Evolutionary conservation across 2,329 filamentous ascomycete genomes (phyloP).

Genomic region (Bipolaris zeicola): DNA sequence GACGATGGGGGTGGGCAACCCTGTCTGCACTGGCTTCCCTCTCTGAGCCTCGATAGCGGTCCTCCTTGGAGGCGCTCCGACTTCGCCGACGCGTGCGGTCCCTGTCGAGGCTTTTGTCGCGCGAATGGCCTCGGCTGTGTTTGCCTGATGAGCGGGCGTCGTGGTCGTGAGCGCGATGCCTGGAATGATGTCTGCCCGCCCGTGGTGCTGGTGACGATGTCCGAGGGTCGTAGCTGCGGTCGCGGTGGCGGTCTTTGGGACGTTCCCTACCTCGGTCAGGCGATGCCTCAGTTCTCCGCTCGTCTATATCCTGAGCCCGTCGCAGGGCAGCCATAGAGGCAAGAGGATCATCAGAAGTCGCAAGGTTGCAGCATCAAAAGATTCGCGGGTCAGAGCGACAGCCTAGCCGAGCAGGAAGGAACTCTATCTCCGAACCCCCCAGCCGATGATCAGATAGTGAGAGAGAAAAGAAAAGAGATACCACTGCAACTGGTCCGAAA

Average conservation of each 20-base stretch:
- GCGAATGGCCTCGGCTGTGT: constrained; percentile 37
- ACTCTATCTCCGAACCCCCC: constrained; percentile 28
- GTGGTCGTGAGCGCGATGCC: constrained; percentile 37
- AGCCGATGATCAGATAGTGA: constrained; percentile 18
- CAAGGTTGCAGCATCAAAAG: constrained; percentile 43
- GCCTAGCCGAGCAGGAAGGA: constrained; percentile 43
- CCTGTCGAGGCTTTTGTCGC: constrained; percentile 41
- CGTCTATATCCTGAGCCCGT: constrained; percentile 50
- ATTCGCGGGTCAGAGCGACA: constrained; percentile 45
- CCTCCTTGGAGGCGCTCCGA: constrained; percentile 40
- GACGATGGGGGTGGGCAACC: constrained; percentile 41
- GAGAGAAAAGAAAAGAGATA: constrained; percentile 18
- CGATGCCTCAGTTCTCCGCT: constrained; percentile 51
- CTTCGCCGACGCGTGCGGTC: constrained; percentile 43
- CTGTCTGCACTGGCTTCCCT: constrained; percentile 47
- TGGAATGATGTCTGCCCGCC: constrained; percentile 42
- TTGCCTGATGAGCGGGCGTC: constrained; percentile 34
- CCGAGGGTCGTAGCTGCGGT: constrained; percentile 37
- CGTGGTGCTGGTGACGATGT: constrained; percentile 46
- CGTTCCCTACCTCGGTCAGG: constrained; percentile 41
- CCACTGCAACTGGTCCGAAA: constrained; percentile 18
- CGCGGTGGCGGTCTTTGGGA: constrained; percentile 31
- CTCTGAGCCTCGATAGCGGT: constrained; percentile 44
- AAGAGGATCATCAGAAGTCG: constrained; percentile 46
- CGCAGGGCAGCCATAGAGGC: constrained; percentile 53